These are phyloP conservation scores for Ogataea wickerhamii DNA, from an alignment of 805 yeast genomes.

Conservation along the genomic window DNA sequence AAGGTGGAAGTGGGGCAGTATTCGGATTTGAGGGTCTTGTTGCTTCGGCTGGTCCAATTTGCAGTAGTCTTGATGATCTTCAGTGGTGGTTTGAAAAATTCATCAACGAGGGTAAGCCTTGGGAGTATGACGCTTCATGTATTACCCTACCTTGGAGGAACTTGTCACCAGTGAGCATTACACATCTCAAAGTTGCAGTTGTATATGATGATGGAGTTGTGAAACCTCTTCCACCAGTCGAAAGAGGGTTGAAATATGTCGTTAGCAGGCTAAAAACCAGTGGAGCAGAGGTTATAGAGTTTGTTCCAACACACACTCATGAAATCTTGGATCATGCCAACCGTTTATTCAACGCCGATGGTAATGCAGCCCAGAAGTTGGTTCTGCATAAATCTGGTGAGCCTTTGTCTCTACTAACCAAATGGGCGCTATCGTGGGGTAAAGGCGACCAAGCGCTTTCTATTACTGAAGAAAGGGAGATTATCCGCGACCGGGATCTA, in stretches of 20 bases:
- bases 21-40: conserved; percentile 27
- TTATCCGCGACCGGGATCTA: conserved; percentile 45
- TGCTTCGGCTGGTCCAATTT: conserved; percentile 4
- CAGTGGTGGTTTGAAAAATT: conserved; percentile 38
- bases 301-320: conserved; percentile 49
- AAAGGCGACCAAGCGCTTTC: conserved; percentile 42
- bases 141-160: conserved; percentile 41
- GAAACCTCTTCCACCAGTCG: conserved; percentile 54
- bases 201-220: conserved; percentile 53
- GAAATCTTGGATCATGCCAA: conserved; percentile 52
- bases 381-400: conserved; percentile 53
- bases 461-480: conserved; percentile 43
- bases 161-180: conserved; percentile 26
- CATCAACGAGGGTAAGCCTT: conserved; percentile 46
- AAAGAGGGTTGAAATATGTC: conserved; percentile 44
- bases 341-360: conserved; percentile 53
- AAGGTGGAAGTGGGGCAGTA: conserved; percentile 33
- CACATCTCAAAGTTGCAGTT: conserved; percentile 46
- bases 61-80: conserved; percentile 5
- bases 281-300: conserved; percentile 44
- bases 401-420: conserved; percentile 51
- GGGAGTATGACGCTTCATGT: conserved; percentile 30
- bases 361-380: conserved; percentile 46
- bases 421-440: conserved; percentile 48
- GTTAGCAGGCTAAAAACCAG: conserved; percentile 46